phyloP scores from a whole-genome alignment of 2,329 filamentous ascomycete species.

The Mollisia scopiformis region DNA sequence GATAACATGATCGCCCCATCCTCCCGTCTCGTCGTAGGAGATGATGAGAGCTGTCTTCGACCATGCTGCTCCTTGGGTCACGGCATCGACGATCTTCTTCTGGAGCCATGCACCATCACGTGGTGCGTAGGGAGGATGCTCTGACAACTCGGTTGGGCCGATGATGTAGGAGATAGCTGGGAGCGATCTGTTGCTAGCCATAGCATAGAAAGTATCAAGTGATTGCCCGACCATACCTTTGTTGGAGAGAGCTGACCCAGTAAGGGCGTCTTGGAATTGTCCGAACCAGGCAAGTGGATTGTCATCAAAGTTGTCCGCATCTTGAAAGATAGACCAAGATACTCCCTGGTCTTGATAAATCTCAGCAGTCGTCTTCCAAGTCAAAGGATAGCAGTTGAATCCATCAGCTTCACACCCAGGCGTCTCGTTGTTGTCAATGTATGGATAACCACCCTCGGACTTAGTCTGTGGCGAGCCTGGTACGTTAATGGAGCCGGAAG shows the following conservation, averaged over 20 bases:
- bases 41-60: slow-evolving; percentile 24
- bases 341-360: slow-evolving; percentile 46
- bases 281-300: slow-evolving; percentile 49
- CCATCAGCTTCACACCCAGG: slow-evolving; percentile 45
- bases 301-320: slow-evolving; percentile 50
- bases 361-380: slow-evolving; percentile 49
- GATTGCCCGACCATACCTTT: slow-evolving; percentile 40
- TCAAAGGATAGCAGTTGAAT: slow-evolving; percentile 50
- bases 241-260: slow-evolving; percentile 40
- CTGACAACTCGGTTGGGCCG: slow-evolving; percentile 52
- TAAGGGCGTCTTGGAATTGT: slow-evolving; percentile 47
- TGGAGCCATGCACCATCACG: slow-evolving; percentile 58
- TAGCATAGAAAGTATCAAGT: slow-evolving; percentile 51
- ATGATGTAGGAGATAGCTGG: slow-evolving; percentile 55
- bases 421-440: slow-evolving; percentile 48
- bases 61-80: slow-evolving; percentile 53
- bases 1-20: slow-evolving; percentile 58
- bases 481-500: slow-evolving; percentile 48
- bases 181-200: slow-evolving; percentile 52
- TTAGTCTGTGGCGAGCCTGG: slow-evolving; percentile 45
- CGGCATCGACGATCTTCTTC: slow-evolving; percentile 53
- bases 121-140: slow-evolving; percentile 56
- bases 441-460: slow-evolving; percentile 44
- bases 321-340: slow-evolving; percentile 51
- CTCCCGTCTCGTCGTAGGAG: slow-evolving; percentile 47